Evolutionary conservation across 768 basidiomycete genomes (phyloP).

Genomic region (Symmetrospora coprosmae): DNA sequence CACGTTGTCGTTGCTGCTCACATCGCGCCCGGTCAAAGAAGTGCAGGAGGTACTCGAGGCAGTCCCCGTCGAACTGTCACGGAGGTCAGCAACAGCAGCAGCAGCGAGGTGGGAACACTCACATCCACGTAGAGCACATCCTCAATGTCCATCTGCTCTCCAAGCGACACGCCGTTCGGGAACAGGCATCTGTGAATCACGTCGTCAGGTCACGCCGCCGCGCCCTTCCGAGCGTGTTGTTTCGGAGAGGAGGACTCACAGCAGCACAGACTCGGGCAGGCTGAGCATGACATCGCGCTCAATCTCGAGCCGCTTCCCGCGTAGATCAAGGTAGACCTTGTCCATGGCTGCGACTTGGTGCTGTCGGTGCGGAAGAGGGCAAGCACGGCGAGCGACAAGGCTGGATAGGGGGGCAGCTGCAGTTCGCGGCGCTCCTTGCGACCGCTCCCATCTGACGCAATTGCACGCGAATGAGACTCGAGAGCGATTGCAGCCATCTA

Average conservation of each 20-base stretch:
- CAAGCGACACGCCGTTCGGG: conserved; percentile 71
- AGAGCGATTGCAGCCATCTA: too few species aligned
- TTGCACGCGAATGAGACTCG: too few species aligned
- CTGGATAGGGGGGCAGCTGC: too few species aligned
- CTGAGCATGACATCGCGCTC: conserved; percentile 98
- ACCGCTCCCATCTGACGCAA: too few species aligned
- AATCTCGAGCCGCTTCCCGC: conserved; percentile 78
- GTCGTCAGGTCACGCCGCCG: background rate
- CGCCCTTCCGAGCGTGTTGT: background rate
- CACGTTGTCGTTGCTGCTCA: too few species aligned
- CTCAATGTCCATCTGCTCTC: background rate
- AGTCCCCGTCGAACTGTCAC: conserved; percentile 82
- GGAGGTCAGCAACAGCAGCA: background rate
- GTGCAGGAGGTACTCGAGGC: conserved; percentile 79
- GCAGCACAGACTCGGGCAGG: conserved; percentile 85
- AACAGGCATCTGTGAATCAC: conserved; percentile 46
- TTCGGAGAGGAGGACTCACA: conserved; percentile 43
- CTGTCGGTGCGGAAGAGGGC: too few species aligned
- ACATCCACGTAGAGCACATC: background rate
- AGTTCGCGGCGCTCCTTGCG: too few species aligned
- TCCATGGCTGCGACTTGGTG: too few species aligned
- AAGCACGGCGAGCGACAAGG: too few species aligned
- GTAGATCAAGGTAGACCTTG: conserved; percentile 66
- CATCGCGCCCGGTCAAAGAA: conserved; percentile 65
- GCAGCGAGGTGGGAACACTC: background rate